Percentiles rank a stretch among this genome's conserved stretches.
Evolutionary conservation across 306 rosid genomes (phyloP).

Genomic region (Sesbania bispinosa): DNA sequence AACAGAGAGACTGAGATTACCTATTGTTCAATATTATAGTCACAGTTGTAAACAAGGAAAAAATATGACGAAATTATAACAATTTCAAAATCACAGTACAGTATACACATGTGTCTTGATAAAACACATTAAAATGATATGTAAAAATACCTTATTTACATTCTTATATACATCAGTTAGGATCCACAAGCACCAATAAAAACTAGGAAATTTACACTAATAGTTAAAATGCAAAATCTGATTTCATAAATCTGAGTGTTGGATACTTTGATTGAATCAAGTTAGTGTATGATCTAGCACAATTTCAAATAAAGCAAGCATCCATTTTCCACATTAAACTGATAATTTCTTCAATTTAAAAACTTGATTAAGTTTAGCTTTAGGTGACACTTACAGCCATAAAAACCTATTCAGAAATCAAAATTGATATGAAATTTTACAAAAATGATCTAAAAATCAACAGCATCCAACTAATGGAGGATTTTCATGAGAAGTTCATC

Average conservation of each 20-base stretch:
- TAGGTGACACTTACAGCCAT: background rate
- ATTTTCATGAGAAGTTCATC: background rate
- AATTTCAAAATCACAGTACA: background rate
- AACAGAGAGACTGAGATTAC: constrained; percentile 1
- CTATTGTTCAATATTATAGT: background rate
- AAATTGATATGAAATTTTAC: background rate
- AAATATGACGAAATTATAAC: background rate
- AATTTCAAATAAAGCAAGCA: background rate
- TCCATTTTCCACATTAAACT: background rate
- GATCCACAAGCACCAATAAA: background rate
- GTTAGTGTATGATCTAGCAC: background rate
- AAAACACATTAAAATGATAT: background rate
- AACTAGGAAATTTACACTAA: background rate
- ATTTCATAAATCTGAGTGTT: background rate
- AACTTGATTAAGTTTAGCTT: background rate
- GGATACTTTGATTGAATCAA: background rate
- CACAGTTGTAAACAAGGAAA: background rate
- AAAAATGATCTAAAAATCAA: background rate
- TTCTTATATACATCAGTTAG: background rate
- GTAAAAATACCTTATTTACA: background rate
- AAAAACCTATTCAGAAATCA: background rate
- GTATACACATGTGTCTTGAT: background rate
- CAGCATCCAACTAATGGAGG: background rate
- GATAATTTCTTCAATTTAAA: background rate
- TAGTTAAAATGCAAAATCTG: background rate